Base-by-base conservation (phyloP, 2,329 filamentous ascomycete species). In the Xylaria arbuscula region DNA sequence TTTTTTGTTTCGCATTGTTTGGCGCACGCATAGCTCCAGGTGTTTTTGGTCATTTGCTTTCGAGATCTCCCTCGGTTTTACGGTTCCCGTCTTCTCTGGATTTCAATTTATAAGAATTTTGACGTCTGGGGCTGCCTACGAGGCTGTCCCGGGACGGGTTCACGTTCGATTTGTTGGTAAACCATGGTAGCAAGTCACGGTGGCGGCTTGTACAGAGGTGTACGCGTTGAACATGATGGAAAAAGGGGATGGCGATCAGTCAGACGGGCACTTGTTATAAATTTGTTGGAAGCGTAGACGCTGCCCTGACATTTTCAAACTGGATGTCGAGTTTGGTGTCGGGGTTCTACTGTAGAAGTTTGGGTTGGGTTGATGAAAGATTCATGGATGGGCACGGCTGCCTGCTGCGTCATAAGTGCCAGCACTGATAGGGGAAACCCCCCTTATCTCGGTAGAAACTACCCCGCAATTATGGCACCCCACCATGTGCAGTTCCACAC, bases 11-110 rank as follows among this genome's bases (percentile, higher is more conserved):
- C 34, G 62, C 53, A 67, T 72, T 68, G 50, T 61, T 64, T 60
- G 66, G 62, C 64, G 66, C 65, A 57, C 69, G 70, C 72, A 73
- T 73, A 59, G 70, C 68, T 60, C 56, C 42, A 57, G 70, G 72
- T 64, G 72, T 73, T 70, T 38, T 51, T 62, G 45, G 60, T 47
- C 13, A 15, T 48, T 57, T 67, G 45, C 47, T 65, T 67, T 42
- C 48, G 19, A 36, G 38, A 32, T 53, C 10, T 61, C 42, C 38
- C 47, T 13, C 24, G 19, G 13, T 62, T 28, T 28, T 5, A 28
- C 28, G 28, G 28, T 28, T 28, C 28, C 28, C 28, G 3, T 28
- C 28, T 28, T 50, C 24, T 32, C 34, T 10, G 38, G 28, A 10
- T 57, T 48, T 63, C 53, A 22, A 34, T 24, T 24, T 50, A 58